Evolutionary conservation across 225 moss, liverwort and hornwort species (phyloP).

Genomic region (Pseudoscleropodium purum): DNA sequence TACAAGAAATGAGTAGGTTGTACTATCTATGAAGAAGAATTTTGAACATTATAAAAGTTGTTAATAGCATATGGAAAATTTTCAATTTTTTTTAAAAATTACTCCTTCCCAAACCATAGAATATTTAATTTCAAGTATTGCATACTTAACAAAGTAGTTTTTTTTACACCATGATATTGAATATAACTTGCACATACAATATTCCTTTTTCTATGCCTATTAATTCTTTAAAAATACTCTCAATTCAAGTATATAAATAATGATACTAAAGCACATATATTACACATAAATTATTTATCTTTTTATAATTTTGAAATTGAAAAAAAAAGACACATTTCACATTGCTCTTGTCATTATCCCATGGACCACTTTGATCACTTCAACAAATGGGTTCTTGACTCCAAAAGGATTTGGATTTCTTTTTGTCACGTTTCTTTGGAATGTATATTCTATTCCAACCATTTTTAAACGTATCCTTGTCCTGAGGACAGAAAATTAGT

Average conservation of each 20-base stretch:
- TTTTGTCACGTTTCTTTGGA: neutral
- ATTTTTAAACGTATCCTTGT: neutral
- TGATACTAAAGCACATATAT: neutral
- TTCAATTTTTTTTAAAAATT: no score
- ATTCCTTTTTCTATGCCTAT: neutral
- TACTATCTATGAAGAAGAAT: neutral
- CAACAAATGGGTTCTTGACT: neutral
- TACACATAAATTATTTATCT: neutral
- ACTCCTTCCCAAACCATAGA: neutral
- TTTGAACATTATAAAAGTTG: neutral
- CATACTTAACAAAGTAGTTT: neutral
- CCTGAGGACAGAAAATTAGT: neutral
- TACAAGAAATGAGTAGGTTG: neutral
- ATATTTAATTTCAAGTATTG: neutral
- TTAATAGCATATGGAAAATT: neutral
- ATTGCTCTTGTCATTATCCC: neutral
- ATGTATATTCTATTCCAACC: neutral
- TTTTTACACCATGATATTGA: neutral
- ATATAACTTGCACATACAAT: fast-evolving
- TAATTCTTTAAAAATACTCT: neutral
- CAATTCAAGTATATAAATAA: fast-evolving
- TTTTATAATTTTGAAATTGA: neutral
- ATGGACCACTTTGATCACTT: neutral
- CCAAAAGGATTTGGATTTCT: neutral
- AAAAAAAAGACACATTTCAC: no score